Percentiles rank a stretch among this genome's conserved stretches.
phyloP scores from a whole-genome alignment of 2,329 filamentous ascomycete species.

The Aspergillus piperis region DNA sequence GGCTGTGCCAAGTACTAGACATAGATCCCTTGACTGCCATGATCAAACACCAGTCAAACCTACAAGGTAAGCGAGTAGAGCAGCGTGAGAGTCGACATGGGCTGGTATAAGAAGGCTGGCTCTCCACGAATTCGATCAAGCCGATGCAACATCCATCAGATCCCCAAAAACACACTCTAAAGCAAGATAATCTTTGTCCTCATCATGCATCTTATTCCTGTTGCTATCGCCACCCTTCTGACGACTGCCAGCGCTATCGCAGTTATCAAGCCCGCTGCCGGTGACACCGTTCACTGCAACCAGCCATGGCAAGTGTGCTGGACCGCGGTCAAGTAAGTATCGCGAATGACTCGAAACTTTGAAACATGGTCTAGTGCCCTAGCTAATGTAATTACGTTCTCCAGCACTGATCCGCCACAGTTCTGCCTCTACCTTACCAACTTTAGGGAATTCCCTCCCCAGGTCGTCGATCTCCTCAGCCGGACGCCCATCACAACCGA shows the following conservation, averaged over 20 bases:
- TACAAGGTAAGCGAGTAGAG: background rate
- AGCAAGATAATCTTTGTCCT: background rate
- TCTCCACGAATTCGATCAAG: background rate
- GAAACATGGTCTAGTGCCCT: no score
- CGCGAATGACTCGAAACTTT: background rate
- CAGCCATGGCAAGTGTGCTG: background rate
- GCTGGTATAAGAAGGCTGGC: background rate
- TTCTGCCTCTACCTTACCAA: conserved; percentile 5
- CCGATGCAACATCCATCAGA: background rate
- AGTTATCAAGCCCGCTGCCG: background rate
- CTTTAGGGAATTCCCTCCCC: background rate
- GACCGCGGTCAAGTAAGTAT: background rate
- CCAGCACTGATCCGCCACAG: background rate
- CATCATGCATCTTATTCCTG: background rate
- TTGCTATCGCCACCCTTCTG: background rate
- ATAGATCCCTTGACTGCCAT: background rate
- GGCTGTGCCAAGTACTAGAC: background rate
- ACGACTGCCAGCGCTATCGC: background rate
- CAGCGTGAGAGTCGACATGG: background rate
- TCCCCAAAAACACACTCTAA: background rate
- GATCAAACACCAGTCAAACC: background rate
- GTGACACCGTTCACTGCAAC: background rate
- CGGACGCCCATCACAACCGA: background rate
- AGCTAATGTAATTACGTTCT: background rate
- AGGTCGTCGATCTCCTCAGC: background rate